These are phyloP conservation scores for Skeletonema costatum DNA, from an alignment of 108 stramenopile genomes.

Conservation along the genomic window DNA sequence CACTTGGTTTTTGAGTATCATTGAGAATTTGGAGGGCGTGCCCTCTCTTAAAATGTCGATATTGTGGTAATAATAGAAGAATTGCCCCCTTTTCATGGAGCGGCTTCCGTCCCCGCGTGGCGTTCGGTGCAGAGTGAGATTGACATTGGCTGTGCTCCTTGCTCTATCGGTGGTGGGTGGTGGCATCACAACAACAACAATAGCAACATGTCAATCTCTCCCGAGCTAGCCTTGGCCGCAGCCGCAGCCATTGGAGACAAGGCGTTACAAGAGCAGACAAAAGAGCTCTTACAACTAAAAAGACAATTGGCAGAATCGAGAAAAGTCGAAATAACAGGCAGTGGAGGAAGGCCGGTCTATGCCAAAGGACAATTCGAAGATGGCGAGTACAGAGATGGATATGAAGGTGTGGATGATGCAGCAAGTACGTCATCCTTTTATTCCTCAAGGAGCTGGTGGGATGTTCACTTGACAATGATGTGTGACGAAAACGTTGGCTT, in stretches of 20 bases:
- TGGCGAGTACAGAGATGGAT: background rate
- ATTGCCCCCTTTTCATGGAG: too few relatives aligned
- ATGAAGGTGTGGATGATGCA: background rate
- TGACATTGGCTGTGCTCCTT: too few relatives aligned
- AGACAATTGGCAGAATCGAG: background rate
- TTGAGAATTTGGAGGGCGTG: too few relatives aligned
- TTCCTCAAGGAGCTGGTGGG: background rate
- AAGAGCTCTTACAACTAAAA: conserved; percentile 2
- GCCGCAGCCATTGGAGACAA: conserved; percentile 6
- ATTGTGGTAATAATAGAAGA: too few relatives aligned
- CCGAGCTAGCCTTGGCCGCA: conserved; percentile 1
- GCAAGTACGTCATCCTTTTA: background rate
- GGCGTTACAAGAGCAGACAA: background rate
- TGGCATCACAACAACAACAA: background rate
- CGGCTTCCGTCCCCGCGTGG: too few relatives aligned
- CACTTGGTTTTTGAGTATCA: too few relatives aligned
- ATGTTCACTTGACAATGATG: background rate
- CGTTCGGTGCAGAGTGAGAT: too few relatives aligned
- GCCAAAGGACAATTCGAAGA: background rate
- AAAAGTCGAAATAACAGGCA: background rate
- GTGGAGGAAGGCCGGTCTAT: background rate
- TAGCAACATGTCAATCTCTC: background rate
- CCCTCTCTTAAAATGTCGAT: too few relatives aligned
- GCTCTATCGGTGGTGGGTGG: too few relatives aligned
- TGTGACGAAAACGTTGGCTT: background rate